Evolutionary conservation across 2,329 filamentous ascomycete genomes (phyloP).

Genomic region (Ceratocystis ficicola): DNA sequence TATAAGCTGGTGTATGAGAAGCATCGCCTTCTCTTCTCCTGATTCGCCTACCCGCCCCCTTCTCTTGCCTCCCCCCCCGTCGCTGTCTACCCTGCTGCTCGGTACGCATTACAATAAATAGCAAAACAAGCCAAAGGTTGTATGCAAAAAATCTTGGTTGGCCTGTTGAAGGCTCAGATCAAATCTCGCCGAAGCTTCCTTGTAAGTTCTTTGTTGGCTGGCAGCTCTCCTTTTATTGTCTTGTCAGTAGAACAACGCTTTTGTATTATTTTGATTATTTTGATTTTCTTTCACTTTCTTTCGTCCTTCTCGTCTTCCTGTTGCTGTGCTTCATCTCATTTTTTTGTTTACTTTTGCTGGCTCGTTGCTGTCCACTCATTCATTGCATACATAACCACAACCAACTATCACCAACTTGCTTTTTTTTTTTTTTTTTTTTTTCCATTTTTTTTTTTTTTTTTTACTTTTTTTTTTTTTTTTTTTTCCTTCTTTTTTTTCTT

Average conservation of each 20-base stretch:
- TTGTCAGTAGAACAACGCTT: neutral
- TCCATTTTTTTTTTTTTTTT: too few relatives aligned
- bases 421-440: too few relatives aligned
- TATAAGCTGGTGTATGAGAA: neutral
- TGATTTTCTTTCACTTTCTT: neutral
- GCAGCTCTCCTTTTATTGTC: conserved; percentile 2
- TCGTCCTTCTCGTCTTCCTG: neutral
- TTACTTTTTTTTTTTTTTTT: too few relatives aligned
- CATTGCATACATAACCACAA: neutral
- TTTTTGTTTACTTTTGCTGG: neutral
- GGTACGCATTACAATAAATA: neutral
- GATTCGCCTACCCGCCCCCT: neutral
- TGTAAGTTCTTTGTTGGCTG: conserved; percentile 2
- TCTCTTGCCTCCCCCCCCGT: neutral
- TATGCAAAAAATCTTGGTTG: neutral
- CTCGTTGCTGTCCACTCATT: neutral
- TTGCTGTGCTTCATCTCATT: neutral
- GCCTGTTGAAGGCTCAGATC: neutral
- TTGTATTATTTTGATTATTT: neutral
- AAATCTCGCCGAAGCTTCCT: conserved; percentile 3
- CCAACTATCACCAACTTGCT: neutral
- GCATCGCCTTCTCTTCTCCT: neutral
- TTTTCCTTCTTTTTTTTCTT: too few relatives aligned
- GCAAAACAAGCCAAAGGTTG: neutral
- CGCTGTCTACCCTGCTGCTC: neutral